Conservation (phyloP, 257 asterid genomes). For the Penstemon davidsonii region DNA sequence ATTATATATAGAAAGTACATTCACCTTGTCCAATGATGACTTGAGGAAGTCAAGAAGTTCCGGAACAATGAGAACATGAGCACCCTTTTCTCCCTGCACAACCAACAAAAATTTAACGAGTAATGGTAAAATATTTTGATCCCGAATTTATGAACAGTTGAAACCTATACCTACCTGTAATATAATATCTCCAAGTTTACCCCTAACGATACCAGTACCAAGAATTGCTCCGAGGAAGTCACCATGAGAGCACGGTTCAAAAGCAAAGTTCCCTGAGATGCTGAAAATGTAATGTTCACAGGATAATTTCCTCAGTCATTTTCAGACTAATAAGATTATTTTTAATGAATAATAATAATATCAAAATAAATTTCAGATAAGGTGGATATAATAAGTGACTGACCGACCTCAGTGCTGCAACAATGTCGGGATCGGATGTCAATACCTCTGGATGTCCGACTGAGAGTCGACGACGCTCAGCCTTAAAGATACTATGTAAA, state of each 20-base stretch:
- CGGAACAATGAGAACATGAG: slow-evolving; percentile 85
- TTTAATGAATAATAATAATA: background rate
- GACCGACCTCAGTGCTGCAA: slow-evolving; percentile 79
- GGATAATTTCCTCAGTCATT: background rate
- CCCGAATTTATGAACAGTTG: background rate
- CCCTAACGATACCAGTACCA: slow-evolving; percentile 90
- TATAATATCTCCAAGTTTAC: slow-evolving; percentile 83
- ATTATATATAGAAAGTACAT: background rate
- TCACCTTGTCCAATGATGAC: slow-evolving; percentile 80
- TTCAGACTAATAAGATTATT: background rate
- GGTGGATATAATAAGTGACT: background rate
- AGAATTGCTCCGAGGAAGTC: slow-evolving; percentile 95
- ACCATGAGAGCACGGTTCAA: slow-evolving; percentile 81
- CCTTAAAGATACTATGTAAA: slow-evolving; percentile 42
- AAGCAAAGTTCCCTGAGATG: slow-evolving; percentile 84
- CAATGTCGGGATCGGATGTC: slow-evolving; percentile 71
- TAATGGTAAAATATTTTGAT: background rate
- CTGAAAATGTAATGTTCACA: slow-evolving; percentile 42
- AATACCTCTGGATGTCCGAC: slow-evolving; percentile 78
- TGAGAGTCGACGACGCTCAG: slow-evolving; percentile 92
- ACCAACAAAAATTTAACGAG: background rate
- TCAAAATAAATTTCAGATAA: slow-evolving; percentile 13
- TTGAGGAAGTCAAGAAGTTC: slow-evolving; percentile 81
- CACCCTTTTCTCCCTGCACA: slow-evolving; percentile 87
- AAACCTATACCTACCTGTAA: slow-evolving; percentile 58